These are phyloP conservation scores for Ampelomyces quisqualis DNA, from an alignment of 2,329 filamentous ascomycete species.

Conservation along the genomic window DNA sequence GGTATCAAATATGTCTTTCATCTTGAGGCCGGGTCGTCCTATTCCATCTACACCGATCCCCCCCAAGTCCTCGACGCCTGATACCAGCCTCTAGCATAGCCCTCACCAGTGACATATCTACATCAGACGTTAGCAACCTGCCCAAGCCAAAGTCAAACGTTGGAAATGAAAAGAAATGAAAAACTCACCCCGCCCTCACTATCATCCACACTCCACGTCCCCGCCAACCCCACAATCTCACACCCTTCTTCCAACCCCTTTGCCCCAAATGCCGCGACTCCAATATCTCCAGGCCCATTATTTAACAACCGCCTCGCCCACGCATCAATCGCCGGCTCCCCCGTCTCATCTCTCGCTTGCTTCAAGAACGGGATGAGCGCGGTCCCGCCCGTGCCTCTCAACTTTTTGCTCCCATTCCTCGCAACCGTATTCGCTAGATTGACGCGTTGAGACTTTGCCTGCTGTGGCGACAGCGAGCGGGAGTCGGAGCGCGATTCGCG, in stretches of 20 bases:
- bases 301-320: slow-evolving; percentile 62
- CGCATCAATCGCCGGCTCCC: slow-evolving; percentile 77
- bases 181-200: slow-evolving; percentile 59
- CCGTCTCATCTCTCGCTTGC: slow-evolving; percentile 93
- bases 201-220: slow-evolving; percentile 86
- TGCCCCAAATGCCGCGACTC: slow-evolving; percentile 38
- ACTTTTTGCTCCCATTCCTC: slow-evolving; percentile 53
- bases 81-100: too few relatives aligned
- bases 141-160: too few relatives aligned
- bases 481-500: slow-evolving; percentile 68
- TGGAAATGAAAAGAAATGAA: slow-evolving; percentile 3
- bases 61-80: too few relatives aligned
- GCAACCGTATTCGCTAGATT: slow-evolving; percentile 60
- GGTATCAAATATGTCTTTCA: not conserved
- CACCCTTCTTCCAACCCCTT: slow-evolving; percentile 57
- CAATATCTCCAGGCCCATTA: slow-evolving; percentile 49
- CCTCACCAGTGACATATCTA: slow-evolving; percentile 33
- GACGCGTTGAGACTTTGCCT: slow-evolving; percentile 43
- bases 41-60: not conserved
- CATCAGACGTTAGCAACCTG: not conserved
- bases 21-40: not conserved
- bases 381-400: slow-evolving; percentile 90
- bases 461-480: slow-evolving; percentile 59
- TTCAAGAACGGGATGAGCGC: slow-evolving; percentile 94
- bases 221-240: slow-evolving; percentile 71